Base-by-base conservation (phyloP, 2,329 filamentous ascomycete genomes). In the Tolypocladium guangdongense region DNA sequence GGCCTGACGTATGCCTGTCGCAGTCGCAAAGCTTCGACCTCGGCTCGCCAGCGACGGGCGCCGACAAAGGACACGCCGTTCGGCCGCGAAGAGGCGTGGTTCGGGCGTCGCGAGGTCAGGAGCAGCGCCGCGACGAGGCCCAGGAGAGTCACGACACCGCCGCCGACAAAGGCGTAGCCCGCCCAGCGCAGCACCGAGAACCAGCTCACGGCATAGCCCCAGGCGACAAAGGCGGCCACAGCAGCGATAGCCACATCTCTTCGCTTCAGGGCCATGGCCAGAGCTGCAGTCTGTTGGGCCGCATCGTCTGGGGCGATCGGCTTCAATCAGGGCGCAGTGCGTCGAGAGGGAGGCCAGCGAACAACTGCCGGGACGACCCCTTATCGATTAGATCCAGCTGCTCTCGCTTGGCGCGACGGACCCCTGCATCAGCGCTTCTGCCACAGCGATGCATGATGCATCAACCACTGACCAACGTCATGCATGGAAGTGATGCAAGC, bases 161-260 rank as follows among this genome's bases (percentile, higher is more conserved):
- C 92, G 59, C 80, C 71, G 59, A 87, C 74, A 68, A 97, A 90
- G 62, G 91, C 89, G 70, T 95, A 88, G 63, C 87, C 88, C 43
- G 88, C 78, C 79, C 88, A 95, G 68, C 90, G 89, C 60, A 97
- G 75, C 55, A 83, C 74, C 33, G 92, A 90, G 63, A 90, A 76
- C 84, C 87, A 95, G 73, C 87, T 84, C 60, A 89, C 85, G 56
- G 86, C 80, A 68, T 91, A 86, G 57, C 88, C 88, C 92, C 92
- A 97, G 67, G 89, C 86, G 68, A 96, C 76, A 71, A 96, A 89
- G 68, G 77, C 80, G 69, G 78, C 83, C 67, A 86, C 69, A 68
- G 78, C 80, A 68, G 83, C 83, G 70, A 87, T 69, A 68, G 82
- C 77, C 69, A 84, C 78, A 80, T 90, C 80, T 78, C 81, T 83